Conservation (phyloP, 768 basidiomycete species). For the Myochromella boudieri region DNA sequence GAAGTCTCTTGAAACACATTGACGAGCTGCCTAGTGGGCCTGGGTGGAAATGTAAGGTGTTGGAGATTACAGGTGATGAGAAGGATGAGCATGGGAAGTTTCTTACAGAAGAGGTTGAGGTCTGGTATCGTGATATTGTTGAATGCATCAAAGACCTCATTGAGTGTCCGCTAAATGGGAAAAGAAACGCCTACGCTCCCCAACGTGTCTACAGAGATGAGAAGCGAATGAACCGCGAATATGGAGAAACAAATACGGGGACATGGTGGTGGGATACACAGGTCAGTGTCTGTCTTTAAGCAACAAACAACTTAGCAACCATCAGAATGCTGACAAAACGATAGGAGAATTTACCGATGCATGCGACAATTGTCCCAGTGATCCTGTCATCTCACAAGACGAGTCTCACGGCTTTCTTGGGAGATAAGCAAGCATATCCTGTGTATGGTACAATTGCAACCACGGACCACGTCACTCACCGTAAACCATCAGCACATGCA, state of each 20-base stretch:
- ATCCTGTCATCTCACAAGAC: neutral
- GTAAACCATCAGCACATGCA: slow-evolving; percentile 46
- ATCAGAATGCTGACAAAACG: neutral
- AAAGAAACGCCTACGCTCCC: too few species aligned
- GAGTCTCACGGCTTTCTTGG: neutral
- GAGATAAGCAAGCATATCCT: too few species aligned
- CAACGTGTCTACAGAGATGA: neutral
- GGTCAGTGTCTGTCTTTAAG: neutral
- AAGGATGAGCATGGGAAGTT: too few species aligned
- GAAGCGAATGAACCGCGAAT: neutral
- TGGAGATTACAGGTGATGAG: too few species aligned
- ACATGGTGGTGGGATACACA: neutral
- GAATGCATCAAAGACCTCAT: too few species aligned
- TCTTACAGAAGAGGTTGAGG: too few species aligned
- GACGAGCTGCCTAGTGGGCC: too few species aligned
- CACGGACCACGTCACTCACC: slow-evolving; percentile 28
- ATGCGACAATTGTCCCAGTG: neutral
- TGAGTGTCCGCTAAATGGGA: too few species aligned
- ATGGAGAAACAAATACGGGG: neutral
- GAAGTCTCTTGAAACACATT: too few species aligned
- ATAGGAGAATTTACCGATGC: neutral
- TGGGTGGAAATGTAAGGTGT: too few species aligned
- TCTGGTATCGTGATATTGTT: too few species aligned
- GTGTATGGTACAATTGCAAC: neutral
- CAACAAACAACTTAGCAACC: neutral